Evolutionary conservation across 169 alveolate genomes (phyloP).

Genomic region (Theileria equi): DNA sequence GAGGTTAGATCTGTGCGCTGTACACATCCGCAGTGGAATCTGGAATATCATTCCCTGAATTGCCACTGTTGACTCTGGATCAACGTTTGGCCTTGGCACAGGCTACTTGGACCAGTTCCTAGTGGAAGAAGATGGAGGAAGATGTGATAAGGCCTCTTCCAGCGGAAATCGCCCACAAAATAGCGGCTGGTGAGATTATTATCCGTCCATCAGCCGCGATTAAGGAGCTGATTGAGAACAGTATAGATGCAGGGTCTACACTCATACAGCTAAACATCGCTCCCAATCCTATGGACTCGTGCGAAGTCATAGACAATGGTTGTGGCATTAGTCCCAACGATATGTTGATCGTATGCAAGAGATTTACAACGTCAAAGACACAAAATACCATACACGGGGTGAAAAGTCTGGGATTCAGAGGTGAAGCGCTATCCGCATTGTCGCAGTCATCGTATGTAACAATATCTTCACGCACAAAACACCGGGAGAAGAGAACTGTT

Average conservation of each 20-base stretch:
- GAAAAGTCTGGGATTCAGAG: slow-evolving; percentile 97
- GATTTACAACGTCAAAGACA: slow-evolving; percentile 96
- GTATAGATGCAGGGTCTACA: slow-evolving; percentile 95
- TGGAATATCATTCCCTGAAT: too few relatives aligned
- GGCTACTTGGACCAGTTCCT: too few relatives aligned
- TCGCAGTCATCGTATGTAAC: slow-evolving; percentile 89
- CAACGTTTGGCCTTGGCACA: too few relatives aligned
- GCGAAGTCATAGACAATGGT: slow-evolving; percentile 95
- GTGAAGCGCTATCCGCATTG: slow-evolving; percentile 97
- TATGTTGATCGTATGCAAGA: slow-evolving; percentile 90
- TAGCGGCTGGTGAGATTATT: slow-evolving; percentile 98
- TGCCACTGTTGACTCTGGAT: too few relatives aligned
- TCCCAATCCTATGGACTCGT: slow-evolving; percentile 89
- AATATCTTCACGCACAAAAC: slow-evolving; percentile 82
- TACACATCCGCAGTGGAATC: too few relatives aligned
- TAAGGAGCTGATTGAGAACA: slow-evolving; percentile 96
- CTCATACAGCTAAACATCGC: slow-evolving; percentile 80
- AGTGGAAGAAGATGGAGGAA: slow-evolving; percentile 5
- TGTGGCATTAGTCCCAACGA: slow-evolving; percentile 91
- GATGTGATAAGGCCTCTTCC: slow-evolving; percentile 76
- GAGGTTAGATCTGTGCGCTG: too few relatives aligned
- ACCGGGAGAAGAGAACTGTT: slow-evolving; percentile 76
- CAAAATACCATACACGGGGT: slow-evolving; percentile 83
- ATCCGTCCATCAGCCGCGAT: slow-evolving; percentile 93
- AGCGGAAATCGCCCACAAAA: slow-evolving; percentile 85